These are phyloP conservation scores for Ogataea nonfermentans DNA, from an alignment of 805 yeast species.

Conservation along the genomic window DNA sequence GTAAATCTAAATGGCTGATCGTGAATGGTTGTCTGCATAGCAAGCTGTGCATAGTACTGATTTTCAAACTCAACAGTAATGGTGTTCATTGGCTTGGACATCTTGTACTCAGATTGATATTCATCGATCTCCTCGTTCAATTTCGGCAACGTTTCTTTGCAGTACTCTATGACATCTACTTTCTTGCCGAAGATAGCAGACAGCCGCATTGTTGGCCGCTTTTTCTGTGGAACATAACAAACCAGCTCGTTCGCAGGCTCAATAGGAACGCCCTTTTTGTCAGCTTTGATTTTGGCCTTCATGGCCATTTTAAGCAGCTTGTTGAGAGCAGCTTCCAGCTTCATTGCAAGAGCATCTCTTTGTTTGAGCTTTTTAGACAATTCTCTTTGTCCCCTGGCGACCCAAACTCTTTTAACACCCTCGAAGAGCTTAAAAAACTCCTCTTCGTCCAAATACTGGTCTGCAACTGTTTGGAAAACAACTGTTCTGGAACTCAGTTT, in stretches of 20 bases:
- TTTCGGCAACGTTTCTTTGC: slow-evolving; percentile 54
- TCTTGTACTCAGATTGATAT: slow-evolving; percentile 50
- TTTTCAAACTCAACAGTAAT: slow-evolving; percentile 76
- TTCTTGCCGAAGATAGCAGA: slow-evolving; percentile 49
- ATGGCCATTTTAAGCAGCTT: slow-evolving; percentile 58
- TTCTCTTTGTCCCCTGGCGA: slow-evolving; percentile 60
- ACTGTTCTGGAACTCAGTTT: slow-evolving; percentile 78
- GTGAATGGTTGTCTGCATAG: slow-evolving; percentile 59
- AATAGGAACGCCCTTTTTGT: slow-evolving; percentile 56
- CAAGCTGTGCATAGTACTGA: slow-evolving; percentile 73
- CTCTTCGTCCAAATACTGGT: slow-evolving; percentile 64
- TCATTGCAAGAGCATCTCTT: slow-evolving; percentile 57
- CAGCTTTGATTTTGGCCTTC: slow-evolving; percentile 60
- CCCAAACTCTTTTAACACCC: slow-evolving; percentile 81
- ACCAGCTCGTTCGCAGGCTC: slow-evolving; percentile 48
- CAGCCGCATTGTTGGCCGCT: slow-evolving; percentile 59
- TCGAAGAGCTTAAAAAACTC: slow-evolving; percentile 73
- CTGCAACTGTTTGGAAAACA: slow-evolving; percentile 80
- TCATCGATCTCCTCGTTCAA: slow-evolving; percentile 55
- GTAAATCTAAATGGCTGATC: slow-evolving; percentile 64
- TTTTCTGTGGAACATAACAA: slow-evolving; percentile 60
- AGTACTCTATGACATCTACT: slow-evolving; percentile 59
- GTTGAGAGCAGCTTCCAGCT: slow-evolving; percentile 67
- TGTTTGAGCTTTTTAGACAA: slow-evolving; percentile 54
- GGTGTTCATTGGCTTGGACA: slow-evolving; percentile 66